Evolutionary conservation across 139 green algal species (phyloP), one percentile per base, ranked within the genome.

Genomic region (Limnomonas spitsbergensis): DNA sequence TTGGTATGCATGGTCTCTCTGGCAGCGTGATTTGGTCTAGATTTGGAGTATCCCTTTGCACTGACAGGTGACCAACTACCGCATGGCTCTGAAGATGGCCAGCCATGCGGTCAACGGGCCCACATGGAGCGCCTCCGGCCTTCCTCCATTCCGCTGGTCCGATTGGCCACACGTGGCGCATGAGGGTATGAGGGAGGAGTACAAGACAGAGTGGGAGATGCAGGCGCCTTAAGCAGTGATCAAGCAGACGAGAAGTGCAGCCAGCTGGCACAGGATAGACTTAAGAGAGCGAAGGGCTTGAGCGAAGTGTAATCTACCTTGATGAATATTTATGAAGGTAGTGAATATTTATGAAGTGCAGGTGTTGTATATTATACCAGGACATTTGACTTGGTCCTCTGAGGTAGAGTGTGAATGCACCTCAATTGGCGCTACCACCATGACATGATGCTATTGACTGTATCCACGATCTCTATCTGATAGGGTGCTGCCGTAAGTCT

Each of bases 191-290:
- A 67, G 80, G 1, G 36, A 85, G 0, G 47, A 54, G 2, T 90
- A 84, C 74, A 73, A 86, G 66, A 85, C 83, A 34, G 26, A 81
- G 24, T 91, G 84, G 85, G 87, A 91, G 78, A 53, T 82, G 38
- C 83, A 88, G 69, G 29, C 53, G 74, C 84, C 87, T 1, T 90
- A 61, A 87, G 37, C 2, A n/a, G n/a, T n/a, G n/a, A n/a, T n/a
- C n/a, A n/a, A n/a, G n/a, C n/a, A n/a, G n/a, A n/a, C n/a, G n/a
- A n/a, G 42, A 4, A 35, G n/a, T 1, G 29, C 24, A n/a, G 9
- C 4, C 26, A 0, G 24, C 14, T 70, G 73, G 3, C 1, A 38
- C 34, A 24, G 40, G 31, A 69, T 27, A 32, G 73, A 54, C 26
- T 14, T 31, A 4, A 3, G 38, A 20, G 14, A 61, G 47, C 20